Evolutionary conservation across 2,329 filamentous ascomycete genomes (phyloP), one percentile per base, ranked within the genome.

Genomic region (Fusarium mangiferae): DNA sequence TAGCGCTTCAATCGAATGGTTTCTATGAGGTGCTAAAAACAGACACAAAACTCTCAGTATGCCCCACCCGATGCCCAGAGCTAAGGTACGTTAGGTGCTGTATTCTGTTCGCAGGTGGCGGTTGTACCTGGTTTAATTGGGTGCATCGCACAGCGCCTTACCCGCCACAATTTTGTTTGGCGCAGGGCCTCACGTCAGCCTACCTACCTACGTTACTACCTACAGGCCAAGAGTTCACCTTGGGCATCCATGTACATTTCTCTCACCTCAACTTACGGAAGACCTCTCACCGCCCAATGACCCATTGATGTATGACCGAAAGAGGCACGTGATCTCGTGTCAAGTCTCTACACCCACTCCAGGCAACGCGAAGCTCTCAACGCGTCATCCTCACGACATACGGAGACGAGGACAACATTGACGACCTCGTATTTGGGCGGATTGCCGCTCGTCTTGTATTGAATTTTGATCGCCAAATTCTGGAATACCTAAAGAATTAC

Each of bases 251-350:
- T 48, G 54, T 44, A n/a, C 30, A 14, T 33, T 56, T 33, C 14
- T 41, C 39, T 59, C 35, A 28, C 24, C 42, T 54, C n/a, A 35
- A 46, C 26, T 26, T 26, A 26, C 11, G 44, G 18, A 46, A 26
- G 11, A 42, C 11, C 24, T 18, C 56, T 69, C 65, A 69, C 65
- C 66, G 57, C 65, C 57, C 42, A 20, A 48, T n/a, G 17, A 35
- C 13, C 15, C 33, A 20, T 46, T 33, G 33, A 22, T 12, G 41
- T 18, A 41, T 14, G 35, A 22, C 35, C 18, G 12, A 28, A 14
- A 7, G 5, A 22, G 6, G 5, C 76, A 78, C 77, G 77, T 78
- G 77, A 52, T 62, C 59, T 78, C 77, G 77, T 75, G 77, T 77
- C 60, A 66, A 57, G 44, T 44, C 46, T 49, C 52, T 11, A 36